Evolutionary conservation across 257 asterid species (phyloP).

Genomic region (Scutellaria galericulata): DNA sequence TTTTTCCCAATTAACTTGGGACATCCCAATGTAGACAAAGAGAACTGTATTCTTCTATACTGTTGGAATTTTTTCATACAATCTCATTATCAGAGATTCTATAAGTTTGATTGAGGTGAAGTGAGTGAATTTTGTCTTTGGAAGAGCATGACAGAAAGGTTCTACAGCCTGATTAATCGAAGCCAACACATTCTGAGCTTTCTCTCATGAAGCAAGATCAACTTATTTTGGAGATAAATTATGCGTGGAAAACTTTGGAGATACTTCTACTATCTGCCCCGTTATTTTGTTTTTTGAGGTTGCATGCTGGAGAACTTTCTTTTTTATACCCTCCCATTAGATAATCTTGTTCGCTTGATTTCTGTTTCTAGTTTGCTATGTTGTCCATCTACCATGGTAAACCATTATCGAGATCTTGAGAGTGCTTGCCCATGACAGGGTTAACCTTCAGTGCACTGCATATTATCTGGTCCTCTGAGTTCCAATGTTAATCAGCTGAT

Average conservation of each 20-base stretch:
- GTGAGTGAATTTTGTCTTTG: not conserved
- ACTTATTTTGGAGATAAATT: too few species aligned
- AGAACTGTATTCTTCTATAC: not conserved
- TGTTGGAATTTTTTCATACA: not conserved
- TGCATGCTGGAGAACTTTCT: not conserved
- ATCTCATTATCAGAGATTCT: slow-evolving; percentile 19
- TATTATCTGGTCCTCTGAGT: slow-evolving; percentile 2
- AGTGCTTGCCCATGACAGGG: not conserved
- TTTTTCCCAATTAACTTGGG: too few species aligned
- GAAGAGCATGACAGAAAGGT: slow-evolving; percentile 11
- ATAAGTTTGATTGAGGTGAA: slow-evolving; percentile 1
- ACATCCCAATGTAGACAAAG: not conserved
- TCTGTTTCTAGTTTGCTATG: slow-evolving; percentile 2
- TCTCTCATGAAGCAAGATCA: not conserved
- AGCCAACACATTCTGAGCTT: not conserved
- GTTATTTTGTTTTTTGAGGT: not conserved
- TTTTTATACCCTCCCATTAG: not conserved
- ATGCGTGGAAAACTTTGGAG: not conserved
- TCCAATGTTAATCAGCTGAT: not conserved
- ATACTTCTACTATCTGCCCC: slow-evolving; percentile 18
- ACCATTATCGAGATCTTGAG: not conserved
- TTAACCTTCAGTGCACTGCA: not conserved
- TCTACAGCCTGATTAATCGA: slow-evolving; percentile 3
- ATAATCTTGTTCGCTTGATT: not conserved
- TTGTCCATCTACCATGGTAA: not conserved